A percentile compares a stretch with the other conserved stretches of the same genome.
phyloP scores from a whole-genome alignment of 495 filamentous ascomycete genomes.

The Podospora bellae-mahoneyi region DNA sequence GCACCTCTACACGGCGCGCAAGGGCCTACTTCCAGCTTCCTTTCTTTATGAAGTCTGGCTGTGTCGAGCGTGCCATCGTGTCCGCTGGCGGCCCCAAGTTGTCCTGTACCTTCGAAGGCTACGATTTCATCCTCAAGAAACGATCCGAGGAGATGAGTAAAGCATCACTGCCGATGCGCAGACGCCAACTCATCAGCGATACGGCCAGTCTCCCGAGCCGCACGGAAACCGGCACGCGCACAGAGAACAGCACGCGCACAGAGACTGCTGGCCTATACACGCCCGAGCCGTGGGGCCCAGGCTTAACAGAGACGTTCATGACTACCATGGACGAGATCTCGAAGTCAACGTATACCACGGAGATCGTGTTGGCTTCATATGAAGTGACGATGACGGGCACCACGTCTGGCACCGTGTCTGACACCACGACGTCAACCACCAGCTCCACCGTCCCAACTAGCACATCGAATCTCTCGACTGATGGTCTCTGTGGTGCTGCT shows the following conservation, averaged over 20 bases:
- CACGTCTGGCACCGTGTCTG: background rate
- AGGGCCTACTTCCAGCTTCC: background rate
- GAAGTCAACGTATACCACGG: background rate
- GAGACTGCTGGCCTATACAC: background rate
- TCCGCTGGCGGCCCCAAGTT: background rate
- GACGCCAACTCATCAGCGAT: background rate
- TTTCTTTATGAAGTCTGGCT: background rate
- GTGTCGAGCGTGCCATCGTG: background rate
- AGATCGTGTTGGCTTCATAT: background rate
- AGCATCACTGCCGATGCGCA: background rate
- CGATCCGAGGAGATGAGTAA: background rate
- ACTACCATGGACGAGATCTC: background rate
- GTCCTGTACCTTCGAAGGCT: background rate
- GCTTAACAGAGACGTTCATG: background rate
- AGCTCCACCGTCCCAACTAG: background rate
- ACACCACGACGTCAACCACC: background rate
- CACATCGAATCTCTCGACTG: background rate
- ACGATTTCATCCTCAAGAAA: background rate
- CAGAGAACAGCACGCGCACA: background rate
- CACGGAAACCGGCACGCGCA: background rate
- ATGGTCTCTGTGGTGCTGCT: conserved; percentile 8
- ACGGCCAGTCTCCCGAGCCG: background rate
- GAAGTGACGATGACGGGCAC: background rate
- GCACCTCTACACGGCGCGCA: background rate
- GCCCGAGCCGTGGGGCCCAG: background rate